These are phyloP conservation scores for Mucor indicus DNA, from an alignment of 371 early-diverging fungal species.

Conservation along the genomic window DNA sequence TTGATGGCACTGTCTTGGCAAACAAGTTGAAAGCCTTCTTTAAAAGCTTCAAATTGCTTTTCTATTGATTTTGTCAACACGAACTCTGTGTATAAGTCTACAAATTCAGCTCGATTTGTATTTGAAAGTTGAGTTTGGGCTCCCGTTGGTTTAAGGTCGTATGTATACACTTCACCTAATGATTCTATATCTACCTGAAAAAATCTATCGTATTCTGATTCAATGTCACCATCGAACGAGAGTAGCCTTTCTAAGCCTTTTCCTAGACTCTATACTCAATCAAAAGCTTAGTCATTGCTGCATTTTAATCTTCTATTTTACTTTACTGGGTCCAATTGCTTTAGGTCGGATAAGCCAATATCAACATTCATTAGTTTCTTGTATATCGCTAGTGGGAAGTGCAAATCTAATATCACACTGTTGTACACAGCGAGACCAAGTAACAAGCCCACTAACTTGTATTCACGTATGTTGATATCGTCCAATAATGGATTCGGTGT, in stretches of 20 bases:
- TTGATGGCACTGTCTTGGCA: slow-evolving; percentile 80
- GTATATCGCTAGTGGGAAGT: slow-evolving; percentile 78
- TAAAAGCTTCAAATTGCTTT: slow-evolving; percentile 84
- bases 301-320: no score
- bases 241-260: slow-evolving; percentile 63
- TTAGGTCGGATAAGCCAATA: slow-evolving; percentile 46
- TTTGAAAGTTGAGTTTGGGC: slow-evolving; percentile 59
- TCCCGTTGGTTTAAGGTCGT: slow-evolving; percentile 62
- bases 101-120: slow-evolving; percentile 66
- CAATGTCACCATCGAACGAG: slow-evolving; percentile 53
- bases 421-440: slow-evolving; percentile 84
- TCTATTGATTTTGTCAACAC: slow-evolving; percentile 70
- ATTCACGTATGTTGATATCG: slow-evolving; percentile 65
- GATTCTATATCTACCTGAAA: slow-evolving; percentile 73
- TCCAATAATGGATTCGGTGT: slow-evolving; percentile 68
- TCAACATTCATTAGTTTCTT: slow-evolving; percentile 75
- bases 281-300: no score
- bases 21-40: slow-evolving; percentile 87
- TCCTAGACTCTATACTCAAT: slow-evolving; percentile 60
- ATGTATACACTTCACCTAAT: slow-evolving; percentile 59
- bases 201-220: slow-evolving; percentile 56
- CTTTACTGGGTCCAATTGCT: slow-evolving; percentile 65
- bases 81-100: slow-evolving; percentile 71
- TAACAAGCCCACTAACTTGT: slow-evolving; percentile 82
- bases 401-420: slow-evolving; percentile 72